Percentiles rank a stretch among this genome's conserved stretches.
Evolutionary conservation across 2,329 filamentous ascomycete genomes (phyloP).

Genomic region (Fusarium sp.): DNA sequence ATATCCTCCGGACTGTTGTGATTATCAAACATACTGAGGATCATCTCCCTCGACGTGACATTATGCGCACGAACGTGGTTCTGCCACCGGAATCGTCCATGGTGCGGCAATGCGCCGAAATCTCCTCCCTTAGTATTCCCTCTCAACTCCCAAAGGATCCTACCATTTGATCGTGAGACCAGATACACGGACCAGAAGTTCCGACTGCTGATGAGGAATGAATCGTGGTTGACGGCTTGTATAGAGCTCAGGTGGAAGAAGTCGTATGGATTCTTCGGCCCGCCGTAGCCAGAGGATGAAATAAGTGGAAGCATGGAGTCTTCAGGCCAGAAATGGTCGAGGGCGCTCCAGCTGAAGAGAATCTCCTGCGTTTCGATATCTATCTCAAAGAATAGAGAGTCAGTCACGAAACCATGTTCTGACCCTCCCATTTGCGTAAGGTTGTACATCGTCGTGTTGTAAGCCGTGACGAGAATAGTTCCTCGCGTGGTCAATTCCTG

Average conservation of each 20-base stretch:
- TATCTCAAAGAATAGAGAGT: slow-evolving; percentile 54
- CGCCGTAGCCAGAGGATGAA: slow-evolving; percentile 20
- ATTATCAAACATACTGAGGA: slow-evolving; percentile 49
- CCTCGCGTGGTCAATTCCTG: slow-evolving; percentile 32
- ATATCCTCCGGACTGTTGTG: slow-evolving; percentile 39
- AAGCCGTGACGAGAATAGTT: slow-evolving; percentile 39
- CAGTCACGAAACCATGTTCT: slow-evolving; percentile 29
- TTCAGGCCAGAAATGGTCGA: slow-evolving; percentile 44
- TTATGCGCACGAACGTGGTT: slow-evolving; percentile 46
- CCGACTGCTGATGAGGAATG: slow-evolving; percentile 35
- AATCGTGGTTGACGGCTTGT: slow-evolving; percentile 31
- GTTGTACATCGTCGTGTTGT: slow-evolving; percentile 35
- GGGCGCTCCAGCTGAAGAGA: slow-evolving; percentile 52
- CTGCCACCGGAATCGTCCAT: slow-evolving; percentile 49
- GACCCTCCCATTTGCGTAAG: slow-evolving; percentile 29
- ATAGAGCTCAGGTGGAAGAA: slow-evolving; percentile 43
- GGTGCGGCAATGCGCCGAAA: slow-evolving; percentile 33
- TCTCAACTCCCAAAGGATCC: slow-evolving; percentile 39
- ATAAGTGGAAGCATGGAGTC: slow-evolving; percentile 24
- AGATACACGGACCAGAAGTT: slow-evolving; percentile 38
- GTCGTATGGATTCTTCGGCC: slow-evolving; percentile 21
- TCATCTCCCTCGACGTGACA: slow-evolving; percentile 28
- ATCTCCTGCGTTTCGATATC: slow-evolving; percentile 51
- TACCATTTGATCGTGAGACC: slow-evolving; percentile 32
- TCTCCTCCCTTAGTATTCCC: slow-evolving; percentile 37